phyloP scores from a whole-genome alignment of 139 green algal genomes.

The Ettlia oleoabundans region DNA sequence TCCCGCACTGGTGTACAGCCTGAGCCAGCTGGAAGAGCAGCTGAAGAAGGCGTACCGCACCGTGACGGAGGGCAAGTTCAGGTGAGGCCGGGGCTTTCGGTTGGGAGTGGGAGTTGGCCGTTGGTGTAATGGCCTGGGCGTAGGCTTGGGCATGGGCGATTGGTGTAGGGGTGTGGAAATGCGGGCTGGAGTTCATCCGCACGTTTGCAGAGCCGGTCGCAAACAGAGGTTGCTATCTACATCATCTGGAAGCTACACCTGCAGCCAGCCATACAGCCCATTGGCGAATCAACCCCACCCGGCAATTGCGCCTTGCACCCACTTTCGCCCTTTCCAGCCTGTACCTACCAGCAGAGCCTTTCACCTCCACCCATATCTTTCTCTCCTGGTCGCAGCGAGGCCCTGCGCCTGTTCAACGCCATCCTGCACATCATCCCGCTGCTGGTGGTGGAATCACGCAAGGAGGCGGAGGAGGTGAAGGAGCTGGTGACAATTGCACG shows the following conservation, averaged over 20 bases:
- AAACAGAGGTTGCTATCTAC: too few relatives aligned
- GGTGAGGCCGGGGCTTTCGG: not conserved
- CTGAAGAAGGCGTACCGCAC: constrained; percentile 86
- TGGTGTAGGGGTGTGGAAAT: too few relatives aligned
- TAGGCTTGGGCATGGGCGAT: too few relatives aligned
- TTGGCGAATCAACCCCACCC: too few relatives aligned
- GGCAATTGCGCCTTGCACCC: too few relatives aligned
- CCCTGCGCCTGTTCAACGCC: constrained; percentile 77
- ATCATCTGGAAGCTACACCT: too few relatives aligned
- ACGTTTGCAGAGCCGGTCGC: too few relatives aligned
- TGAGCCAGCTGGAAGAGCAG: constrained; percentile 75
- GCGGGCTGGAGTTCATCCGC: too few relatives aligned
- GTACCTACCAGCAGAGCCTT: too few relatives aligned
- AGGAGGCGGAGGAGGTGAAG: constrained; percentile 95
- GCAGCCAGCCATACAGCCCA: too few relatives aligned
- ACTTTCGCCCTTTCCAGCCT: too few relatives aligned
- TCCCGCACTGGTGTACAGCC: constrained; percentile 78
- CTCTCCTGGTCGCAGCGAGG: constrained; percentile 64
- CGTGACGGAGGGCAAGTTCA: constrained; percentile 98
- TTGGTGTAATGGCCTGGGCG: too few relatives aligned
- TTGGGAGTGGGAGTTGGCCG: not conserved
- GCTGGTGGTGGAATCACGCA: constrained; percentile 86
- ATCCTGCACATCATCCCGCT: constrained; percentile 93
- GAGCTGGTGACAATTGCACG: constrained; percentile 92
- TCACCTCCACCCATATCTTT: not conserved